phyloP scores from a whole-genome alignment of 2,329 filamentous ascomycete genomes.

The Fusarium sp. region DNA sequence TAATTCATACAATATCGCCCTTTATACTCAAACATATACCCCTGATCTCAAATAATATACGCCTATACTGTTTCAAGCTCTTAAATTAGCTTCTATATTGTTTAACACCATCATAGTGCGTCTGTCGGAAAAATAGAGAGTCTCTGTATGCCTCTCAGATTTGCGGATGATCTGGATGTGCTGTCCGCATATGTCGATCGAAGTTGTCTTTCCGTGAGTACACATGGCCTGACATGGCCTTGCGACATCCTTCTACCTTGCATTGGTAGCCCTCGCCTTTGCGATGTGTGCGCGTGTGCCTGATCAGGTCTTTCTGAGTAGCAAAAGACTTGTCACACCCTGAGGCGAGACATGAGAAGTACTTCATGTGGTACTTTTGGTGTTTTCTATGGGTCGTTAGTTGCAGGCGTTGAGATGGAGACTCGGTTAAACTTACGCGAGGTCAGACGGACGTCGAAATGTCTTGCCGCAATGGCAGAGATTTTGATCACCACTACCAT shows the following conservation, averaged over 20 bases:
- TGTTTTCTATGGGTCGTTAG: constrained; percentile 40
- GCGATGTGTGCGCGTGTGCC: constrained; percentile 43
- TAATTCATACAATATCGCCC: constrained; percentile 17
- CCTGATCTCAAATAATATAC: constrained; percentile 10
- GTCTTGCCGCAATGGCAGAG: constrained; percentile 43
- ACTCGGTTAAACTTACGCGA: constrained; percentile 36
- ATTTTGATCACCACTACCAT: constrained; percentile 30
- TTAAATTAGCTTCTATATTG: constrained; percentile 14
- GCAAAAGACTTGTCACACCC: constrained; percentile 45
- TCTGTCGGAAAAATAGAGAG: constrained; percentile 37
- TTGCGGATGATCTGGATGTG: constrained; percentile 43
- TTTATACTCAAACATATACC: constrained; percentile 28
- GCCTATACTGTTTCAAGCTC: constrained; percentile 15
- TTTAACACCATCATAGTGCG: constrained; percentile 10
- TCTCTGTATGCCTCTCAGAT: constrained; percentile 39
- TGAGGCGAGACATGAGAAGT: constrained; percentile 43
- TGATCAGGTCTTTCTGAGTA: constrained; percentile 44
- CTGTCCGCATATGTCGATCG: constrained; percentile 46
- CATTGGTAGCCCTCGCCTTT: constrained; percentile 46
- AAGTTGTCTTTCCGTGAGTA: constrained; percentile 47
- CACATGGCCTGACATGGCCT: constrained; percentile 44
- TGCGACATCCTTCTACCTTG: constrained; percentile 44
- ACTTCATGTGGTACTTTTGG: constrained; percentile 47
- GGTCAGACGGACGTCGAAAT: constrained; percentile 45
- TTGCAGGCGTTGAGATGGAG: background rate